phyloP scores from a whole-genome alignment of 306 rosid genomes.

The Myrica gale region DNA sequence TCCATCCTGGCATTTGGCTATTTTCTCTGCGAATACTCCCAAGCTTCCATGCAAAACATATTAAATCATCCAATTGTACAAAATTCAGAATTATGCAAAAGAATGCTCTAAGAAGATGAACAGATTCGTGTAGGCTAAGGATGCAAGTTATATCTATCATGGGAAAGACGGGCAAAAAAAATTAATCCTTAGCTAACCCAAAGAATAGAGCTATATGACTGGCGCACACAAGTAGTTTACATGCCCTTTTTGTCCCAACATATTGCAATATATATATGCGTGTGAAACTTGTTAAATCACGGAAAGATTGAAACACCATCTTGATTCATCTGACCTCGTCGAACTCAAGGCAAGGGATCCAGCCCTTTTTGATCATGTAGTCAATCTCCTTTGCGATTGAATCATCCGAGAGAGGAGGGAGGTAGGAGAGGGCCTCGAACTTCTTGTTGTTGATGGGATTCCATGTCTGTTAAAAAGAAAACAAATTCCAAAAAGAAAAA shows the following conservation, averaged over 20 bases:
- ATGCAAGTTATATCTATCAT: background rate
- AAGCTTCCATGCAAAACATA: constrained; percentile 30
- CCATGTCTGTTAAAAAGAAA: constrained; percentile 55
- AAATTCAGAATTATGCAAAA: background rate
- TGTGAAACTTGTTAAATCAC: background rate
- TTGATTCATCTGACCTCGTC: constrained; percentile 49
- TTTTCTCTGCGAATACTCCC: constrained; percentile 54
- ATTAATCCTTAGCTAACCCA: too few species aligned
- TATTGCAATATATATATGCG: background rate
- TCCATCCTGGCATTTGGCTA: constrained; percentile 67
- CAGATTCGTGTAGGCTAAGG: background rate
- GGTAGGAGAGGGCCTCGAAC: constrained; percentile 74
- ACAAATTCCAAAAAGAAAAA: background rate
- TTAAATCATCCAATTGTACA: constrained; percentile 8
- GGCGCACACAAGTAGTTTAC: background rate
- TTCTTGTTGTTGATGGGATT: constrained; percentile 74
- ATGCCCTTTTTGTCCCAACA: background rate
- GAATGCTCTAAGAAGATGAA: background rate
- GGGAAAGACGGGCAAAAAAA: background rate
- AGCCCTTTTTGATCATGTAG: constrained; percentile 71
- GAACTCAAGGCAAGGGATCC: constrained; percentile 87
- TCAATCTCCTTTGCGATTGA: constrained; percentile 68
- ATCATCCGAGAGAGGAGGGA: constrained; percentile 68
- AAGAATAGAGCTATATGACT: too few species aligned
- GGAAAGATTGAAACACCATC: background rate